Base-by-base conservation (phyloP, 2,329 filamentous ascomycete species). In the Hypoxylon sp. region DNA sequence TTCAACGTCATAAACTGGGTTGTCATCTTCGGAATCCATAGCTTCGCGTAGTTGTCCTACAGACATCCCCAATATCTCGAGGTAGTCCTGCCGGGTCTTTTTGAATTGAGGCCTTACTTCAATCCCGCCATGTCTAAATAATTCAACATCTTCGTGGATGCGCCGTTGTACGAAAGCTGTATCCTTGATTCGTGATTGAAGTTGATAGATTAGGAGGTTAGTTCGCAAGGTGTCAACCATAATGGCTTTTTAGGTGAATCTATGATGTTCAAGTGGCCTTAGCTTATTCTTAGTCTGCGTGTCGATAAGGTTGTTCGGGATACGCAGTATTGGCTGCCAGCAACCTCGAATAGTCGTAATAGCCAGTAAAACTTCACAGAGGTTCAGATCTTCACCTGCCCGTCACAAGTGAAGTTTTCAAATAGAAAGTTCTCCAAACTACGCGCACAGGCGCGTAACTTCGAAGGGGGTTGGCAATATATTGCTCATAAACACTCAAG, bases 21-120 rank as follows among this genome's bases (percentile, higher is more conserved):
- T 17, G 5, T 31, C 9, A 2, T 55, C 4, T 6, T 71, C 60
- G 5, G 44, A 10, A 3, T 13, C 3, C 33, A 71, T 71, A 0
- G n/a, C 39, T 5, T 65, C 26, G 6, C 69, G 69, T 10, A 71
- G 51, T 11, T 70, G n/a, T 4, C 3, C 2, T 1, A 65, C 10
- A 3, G 63, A 50, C 3, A 71, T 59, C 2, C 24, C 33, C 3
- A 71, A 29, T 17, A 47, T 5, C 1, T 46, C 17, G 11, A 71
- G 54, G 11, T 71, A 71, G 2, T 13, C 3, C 4, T 35, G 0
- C 10, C 66, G 56, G 6, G 46, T 44, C 2, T 52, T 37, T 3
- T 63, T 14, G 39, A 67, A 71, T 2, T 4, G 39, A 0, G 1
- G 3, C 26, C 13, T 63, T 5, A 11, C 46, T 2, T n/a, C 9